A percentile compares a stretch with the other conserved stretches of the same genome.
Conservation (phyloP, 1,139 yeast genomes). For the Pichia sp. region DNA sequence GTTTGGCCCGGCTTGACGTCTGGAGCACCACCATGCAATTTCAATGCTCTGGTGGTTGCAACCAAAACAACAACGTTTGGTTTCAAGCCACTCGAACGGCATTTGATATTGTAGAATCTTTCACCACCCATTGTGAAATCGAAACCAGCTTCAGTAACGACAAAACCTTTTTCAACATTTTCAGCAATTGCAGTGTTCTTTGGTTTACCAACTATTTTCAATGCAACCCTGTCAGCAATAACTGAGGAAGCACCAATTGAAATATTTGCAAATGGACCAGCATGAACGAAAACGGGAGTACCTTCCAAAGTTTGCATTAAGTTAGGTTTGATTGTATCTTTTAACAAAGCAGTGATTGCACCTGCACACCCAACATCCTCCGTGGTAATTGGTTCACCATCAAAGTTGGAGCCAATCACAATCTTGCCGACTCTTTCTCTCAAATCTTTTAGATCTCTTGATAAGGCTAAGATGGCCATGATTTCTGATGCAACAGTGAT, state of each 20-base stretch:
- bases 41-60: constrained; percentile 76
- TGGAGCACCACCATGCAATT: constrained; percentile 80
- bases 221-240: constrained; percentile 69
- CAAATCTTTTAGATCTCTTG: constrained; percentile 61
- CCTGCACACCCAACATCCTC: constrained; percentile 82
- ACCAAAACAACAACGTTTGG: constrained; percentile 76
- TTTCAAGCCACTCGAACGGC: constrained; percentile 66
- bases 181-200: constrained; percentile 31
- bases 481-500: constrained; percentile 79
- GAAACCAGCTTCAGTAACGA: constrained; percentile 81
- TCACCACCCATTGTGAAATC: constrained; percentile 91
- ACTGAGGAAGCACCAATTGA: constrained; percentile 84
- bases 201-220: constrained; percentile 53
- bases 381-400: constrained; percentile 66
- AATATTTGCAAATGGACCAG: constrained; percentile 84
- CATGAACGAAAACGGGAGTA: constrained; percentile 79
- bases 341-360: constrained; percentile 71
- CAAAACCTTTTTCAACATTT: constrained; percentile 49
- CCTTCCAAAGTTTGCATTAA: constrained; percentile 85
- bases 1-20: constrained; percentile 80
- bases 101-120: constrained; percentile 74
- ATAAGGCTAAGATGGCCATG: constrained; percentile 77
- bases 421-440: constrained; percentile 66
- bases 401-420: constrained; percentile 62
- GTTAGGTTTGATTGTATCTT: constrained; percentile 80